Percentiles rank a stretch among this genome's conserved stretches.
Evolutionary conservation across 345 rosid genomes (phyloP).

Genomic region (Lumnitzera littorea): DNA sequence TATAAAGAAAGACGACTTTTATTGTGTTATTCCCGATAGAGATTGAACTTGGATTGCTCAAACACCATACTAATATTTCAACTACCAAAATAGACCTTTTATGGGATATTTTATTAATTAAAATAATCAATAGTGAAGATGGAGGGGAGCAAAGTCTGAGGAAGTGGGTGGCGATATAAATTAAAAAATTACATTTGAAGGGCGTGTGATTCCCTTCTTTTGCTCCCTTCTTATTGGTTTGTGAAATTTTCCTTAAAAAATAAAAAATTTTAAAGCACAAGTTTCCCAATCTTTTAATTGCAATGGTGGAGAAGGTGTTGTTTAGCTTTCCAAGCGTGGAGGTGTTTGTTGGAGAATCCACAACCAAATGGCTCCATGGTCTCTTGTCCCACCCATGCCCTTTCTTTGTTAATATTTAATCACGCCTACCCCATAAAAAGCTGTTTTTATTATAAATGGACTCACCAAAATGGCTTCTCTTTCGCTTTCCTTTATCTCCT

Average conservation of each 20-base stretch:
- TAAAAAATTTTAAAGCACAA: not conserved
- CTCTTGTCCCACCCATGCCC: not conserved
- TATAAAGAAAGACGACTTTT: too few species aligned
- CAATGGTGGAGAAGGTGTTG: not conserved
- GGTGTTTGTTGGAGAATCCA: conserved; percentile 18
- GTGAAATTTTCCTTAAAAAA: too few species aligned
- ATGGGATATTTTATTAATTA: not conserved
- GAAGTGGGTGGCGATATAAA: conserved; percentile 6
- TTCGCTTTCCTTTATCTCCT: too few species aligned
- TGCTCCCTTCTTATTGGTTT: not conserved
- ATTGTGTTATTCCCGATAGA: too few species aligned
- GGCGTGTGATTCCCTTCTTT: not conserved
- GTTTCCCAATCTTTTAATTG: not conserved
- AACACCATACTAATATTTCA: too few species aligned
- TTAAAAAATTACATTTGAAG: not conserved
- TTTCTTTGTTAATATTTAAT: not conserved
- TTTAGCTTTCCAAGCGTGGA: conserved; percentile 19
- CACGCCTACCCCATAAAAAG: conserved; percentile 3
- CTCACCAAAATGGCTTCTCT: too few species aligned
- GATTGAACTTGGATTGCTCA: too few species aligned
- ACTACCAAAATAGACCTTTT: too few species aligned
- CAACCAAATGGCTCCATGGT: conserved; percentile 14
- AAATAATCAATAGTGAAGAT: conserved; percentile 1
- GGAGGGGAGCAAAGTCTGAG: conserved; percentile 3
- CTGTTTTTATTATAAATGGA: too few species aligned